These are phyloP conservation scores for Solanum ossicruentum DNA, from an alignment of 257 asterid species.

Conservation along the genomic window DNA sequence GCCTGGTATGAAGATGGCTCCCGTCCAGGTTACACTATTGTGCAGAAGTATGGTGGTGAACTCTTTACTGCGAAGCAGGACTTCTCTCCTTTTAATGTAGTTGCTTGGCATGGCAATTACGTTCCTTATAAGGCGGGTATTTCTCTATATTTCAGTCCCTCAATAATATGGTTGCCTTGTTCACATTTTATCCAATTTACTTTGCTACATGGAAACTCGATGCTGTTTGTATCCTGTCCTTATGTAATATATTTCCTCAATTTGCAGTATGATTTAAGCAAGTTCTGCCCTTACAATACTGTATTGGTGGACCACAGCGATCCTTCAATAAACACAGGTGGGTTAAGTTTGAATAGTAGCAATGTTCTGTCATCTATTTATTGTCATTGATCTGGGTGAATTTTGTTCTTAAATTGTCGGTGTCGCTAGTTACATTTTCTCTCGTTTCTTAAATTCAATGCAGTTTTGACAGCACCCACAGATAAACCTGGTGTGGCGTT, in stretches of 20 bases:
- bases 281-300: conserved; percentile 90
- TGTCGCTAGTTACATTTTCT: background rate
- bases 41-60: conserved; percentile 94
- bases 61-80: conserved; percentile 92
- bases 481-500: conserved; percentile 88
- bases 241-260: conserved; percentile 6
- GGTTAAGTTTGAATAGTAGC: background rate
- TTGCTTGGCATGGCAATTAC: conserved; percentile 97
- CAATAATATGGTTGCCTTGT: background rate
- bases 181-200: background rate
- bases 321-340: conserved; percentile 97
- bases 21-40: conserved; percentile 69
- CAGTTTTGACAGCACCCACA: conserved; percentile 96
- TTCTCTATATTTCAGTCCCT: background rate
- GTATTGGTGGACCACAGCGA: conserved; percentile 89
- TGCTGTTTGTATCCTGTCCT: conserved; percentile 1
- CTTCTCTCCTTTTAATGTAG: conserved; percentile 94
- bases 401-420: background rate
- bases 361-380: background rate
- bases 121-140: conserved; percentile 68
- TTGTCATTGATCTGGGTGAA: background rate
- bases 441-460: conserved; percentile 10
- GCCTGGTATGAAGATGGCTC: conserved; percentile 66
- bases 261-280: conserved; percentile 83
- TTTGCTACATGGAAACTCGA: background rate